Evolutionary conservation across 1,139 yeast species (phyloP), one percentile per base, ranked within the genome.

Genomic region (Geotrichum carabidarum): DNA sequence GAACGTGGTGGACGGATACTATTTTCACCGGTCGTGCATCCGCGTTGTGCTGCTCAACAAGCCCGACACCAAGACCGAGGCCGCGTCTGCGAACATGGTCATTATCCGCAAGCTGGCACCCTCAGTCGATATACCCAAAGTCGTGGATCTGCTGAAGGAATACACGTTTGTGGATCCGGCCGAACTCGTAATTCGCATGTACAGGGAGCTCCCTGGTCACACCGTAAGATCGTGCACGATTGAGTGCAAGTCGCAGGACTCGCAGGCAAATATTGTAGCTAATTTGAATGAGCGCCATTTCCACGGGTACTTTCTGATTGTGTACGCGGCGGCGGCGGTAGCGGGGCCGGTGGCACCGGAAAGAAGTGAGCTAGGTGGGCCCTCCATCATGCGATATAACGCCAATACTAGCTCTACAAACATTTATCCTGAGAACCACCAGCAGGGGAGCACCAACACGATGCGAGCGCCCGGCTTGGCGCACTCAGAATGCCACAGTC

Each of bases 201-300:
- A 48, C 37, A 22, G 44, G 8, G 15, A 17, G 9, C 37, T 48
- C 8, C 44, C 53, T 2, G 53, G 47, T 7, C 44, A 38, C n/a
- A 9, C 18, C 1, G 37, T 44, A 1, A 14, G 30, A n/a, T 31
- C 44, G 27, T 46, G 44, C 32, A 17, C 43, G 30, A 44, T 50
- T 27, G 38, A 50, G 15, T 50, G 53, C 36, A 15, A 18, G 32
- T 31, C 47, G 7, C 9, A 12, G 30, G 37, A 17, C 17, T 30
- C 46, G 17, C 40, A 46, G 18, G 47, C 38, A 8, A 43, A 51
- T 38, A 46, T 51, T 35, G 48, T 51, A 2, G 47, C 40, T 9
- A 51, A 46, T 44, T 22, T 51, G 11, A 45, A 50, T 31, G 54
- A 35, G 41, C 42, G 49, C 11, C 27, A n/a, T 9, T 4, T 35